Conservation (phyloP, 1,284 basidiomycete species). For the Trichosporon ovoides region DNA sequence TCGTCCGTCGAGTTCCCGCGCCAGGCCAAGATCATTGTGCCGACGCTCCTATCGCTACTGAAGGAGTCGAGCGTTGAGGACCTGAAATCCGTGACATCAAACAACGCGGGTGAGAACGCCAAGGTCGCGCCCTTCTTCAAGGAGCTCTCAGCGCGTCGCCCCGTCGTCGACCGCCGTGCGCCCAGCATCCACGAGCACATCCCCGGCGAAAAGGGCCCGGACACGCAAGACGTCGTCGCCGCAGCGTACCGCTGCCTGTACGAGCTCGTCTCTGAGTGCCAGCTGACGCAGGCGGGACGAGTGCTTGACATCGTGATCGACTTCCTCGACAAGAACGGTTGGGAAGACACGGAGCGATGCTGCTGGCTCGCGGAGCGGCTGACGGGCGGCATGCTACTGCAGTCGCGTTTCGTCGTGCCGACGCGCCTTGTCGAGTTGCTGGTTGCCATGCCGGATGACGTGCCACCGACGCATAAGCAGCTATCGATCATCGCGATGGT, state of each 20-base stretch:
- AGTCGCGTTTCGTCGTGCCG: constrained; percentile 86
- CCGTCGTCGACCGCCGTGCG: constrained; percentile 70
- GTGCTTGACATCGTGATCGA: constrained; percentile 67
- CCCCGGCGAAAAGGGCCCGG: constrained; percentile 80
- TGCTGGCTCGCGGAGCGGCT: constrained; percentile 74
- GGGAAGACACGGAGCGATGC: constrained; percentile 69
- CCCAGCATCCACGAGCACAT: constrained; percentile 80
- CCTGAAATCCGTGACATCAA: constrained; percentile 63
- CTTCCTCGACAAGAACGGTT: constrained; percentile 61
- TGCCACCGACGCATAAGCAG: constrained; percentile 57
- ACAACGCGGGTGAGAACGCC: constrained; percentile 41
- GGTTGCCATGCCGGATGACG: constrained; percentile 61
- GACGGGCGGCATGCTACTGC: constrained; percentile 80
- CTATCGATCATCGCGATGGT: constrained; percentile 73
- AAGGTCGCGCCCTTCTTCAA: constrained; percentile 62
- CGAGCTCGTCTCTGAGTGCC: constrained; percentile 68
- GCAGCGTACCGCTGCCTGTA: constrained; percentile 69
- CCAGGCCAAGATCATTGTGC: constrained; percentile 68
- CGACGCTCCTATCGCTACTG: constrained; percentile 67
- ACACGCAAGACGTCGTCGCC: constrained; percentile 64
- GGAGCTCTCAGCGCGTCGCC: constrained; percentile 65
- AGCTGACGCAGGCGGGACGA: constrained; percentile 62
- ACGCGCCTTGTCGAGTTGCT: constrained; percentile 78
- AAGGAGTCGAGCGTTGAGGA: constrained; percentile 59
- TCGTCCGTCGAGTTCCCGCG: constrained; percentile 66